Base-by-base conservation (phyloP, 139 green algal species). In the Chlorella vulgaris region DNA sequence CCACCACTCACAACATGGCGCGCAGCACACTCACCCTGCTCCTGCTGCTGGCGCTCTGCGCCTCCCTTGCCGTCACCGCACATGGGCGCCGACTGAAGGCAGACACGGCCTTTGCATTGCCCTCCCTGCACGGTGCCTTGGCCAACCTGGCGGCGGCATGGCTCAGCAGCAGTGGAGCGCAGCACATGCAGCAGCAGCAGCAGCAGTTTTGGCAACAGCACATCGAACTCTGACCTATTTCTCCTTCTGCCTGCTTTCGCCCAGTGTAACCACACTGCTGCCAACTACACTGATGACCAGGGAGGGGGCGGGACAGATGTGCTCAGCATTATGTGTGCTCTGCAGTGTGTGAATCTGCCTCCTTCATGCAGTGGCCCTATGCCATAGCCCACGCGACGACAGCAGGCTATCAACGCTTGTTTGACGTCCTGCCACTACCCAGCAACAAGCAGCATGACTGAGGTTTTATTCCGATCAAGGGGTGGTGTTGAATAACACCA, bases 401-500 rank as follows among this genome's bases (percentile, higher is more conserved):
- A n/a, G n/a, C n/a, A n/a, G n/a, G n/a, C n/a, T n/a, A n/a, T n/a
- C n/a, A n/a, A n/a, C n/a, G n/a, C n/a, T n/a, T n/a, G n/a, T n/a
- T n/a, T n/a, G n/a, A n/a, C n/a, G n/a, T n/a, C n/a, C n/a, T n/a
- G n/a, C n/a, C n/a, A n/a, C n/a, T n/a, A n/a, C n/a, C n/a, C n/a
- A n/a, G n/a, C n/a, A n/a, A n/a, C n/a, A n/a, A n/a, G n/a, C n/a
- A n/a, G n/a, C 47, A 58, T 15, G 13, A 58, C 47, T 58, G 10
- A 15, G 10, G 47, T 58, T 58, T 10, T 15, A 58, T 65, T 65
- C 55, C 55, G 5, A 65, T 31, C 18, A 65, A 65, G 22, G n/a
- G 55, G 55, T 65, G 55, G 55, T 65, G 55, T 65, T 65, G 55
- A 65, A 65, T 29, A 65, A 65, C 55, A 65, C 55, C 55, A 65